Evolutionary conservation across 495 filamentous ascomycete genomes (phyloP).

Genomic region (Alectoria sarmentosa): DNA sequence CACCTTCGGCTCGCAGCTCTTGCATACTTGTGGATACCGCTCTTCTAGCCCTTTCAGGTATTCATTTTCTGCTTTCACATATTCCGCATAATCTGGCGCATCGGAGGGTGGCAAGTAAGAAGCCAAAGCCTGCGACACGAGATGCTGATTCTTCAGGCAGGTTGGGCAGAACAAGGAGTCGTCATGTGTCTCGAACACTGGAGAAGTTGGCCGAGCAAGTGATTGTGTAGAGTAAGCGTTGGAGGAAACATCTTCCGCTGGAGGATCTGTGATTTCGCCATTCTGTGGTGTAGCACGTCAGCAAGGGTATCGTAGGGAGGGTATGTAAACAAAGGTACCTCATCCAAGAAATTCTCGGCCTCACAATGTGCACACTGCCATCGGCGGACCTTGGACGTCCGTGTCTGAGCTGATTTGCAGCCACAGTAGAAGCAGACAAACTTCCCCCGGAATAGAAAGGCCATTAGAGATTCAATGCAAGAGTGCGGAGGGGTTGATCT

Average conservation of each 20-base stretch:
- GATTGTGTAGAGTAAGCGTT: slow-evolving; percentile 28
- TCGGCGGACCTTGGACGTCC: slow-evolving; percentile 45
- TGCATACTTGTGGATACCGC: slow-evolving; percentile 79
- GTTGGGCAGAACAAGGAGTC: slow-evolving; percentile 63
- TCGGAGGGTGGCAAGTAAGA: slow-evolving; percentile 62
- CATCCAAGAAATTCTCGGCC: slow-evolving; percentile 74
- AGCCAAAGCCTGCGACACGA: slow-evolving; percentile 59
- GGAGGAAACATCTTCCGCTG: slow-evolving; percentile 46
- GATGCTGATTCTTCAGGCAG: slow-evolving; percentile 76
- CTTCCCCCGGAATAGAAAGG: slow-evolving; percentile 40
- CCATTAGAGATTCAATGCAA: slow-evolving; percentile 32
- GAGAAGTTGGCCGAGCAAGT: slow-evolving; percentile 29
- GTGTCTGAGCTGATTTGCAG: slow-evolving; percentile 47
- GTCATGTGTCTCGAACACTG: slow-evolving; percentile 34
- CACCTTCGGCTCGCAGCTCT: slow-evolving; percentile 62
- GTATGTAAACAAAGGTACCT: slow-evolving; percentile 34
- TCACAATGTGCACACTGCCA: slow-evolving; percentile 71
- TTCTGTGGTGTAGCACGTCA: slow-evolving; percentile 42
- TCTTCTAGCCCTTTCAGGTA: slow-evolving; percentile 62
- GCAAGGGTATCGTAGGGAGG: slow-evolving; percentile 11
- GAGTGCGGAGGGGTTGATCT: neutral
- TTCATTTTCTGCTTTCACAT: slow-evolving; percentile 47
- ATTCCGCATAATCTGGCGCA: slow-evolving; percentile 54
- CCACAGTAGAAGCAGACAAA: slow-evolving; percentile 76
- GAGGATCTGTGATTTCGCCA: slow-evolving; percentile 82